Conservation (phyloP, 805 yeast genomes). For the Candida hungchunana region DNA sequence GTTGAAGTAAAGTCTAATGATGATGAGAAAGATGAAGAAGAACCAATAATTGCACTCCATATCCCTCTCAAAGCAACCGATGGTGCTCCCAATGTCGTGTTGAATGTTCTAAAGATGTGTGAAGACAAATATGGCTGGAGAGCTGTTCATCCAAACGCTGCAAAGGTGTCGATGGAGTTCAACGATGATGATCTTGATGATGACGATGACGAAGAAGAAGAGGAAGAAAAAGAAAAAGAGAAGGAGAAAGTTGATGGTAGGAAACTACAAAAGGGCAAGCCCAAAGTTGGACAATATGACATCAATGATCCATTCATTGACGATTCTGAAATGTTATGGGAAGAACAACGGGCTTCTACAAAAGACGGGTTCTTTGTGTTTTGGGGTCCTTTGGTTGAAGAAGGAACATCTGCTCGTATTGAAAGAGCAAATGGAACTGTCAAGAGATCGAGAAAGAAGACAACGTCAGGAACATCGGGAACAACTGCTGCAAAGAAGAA, state of each 20-base stretch:
- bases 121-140: constrained; percentile 85
- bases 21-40: constrained; percentile 10
- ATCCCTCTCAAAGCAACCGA: constrained; percentile 45
- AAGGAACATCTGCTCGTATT: constrained; percentile 42
- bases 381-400: constrained; percentile 84
- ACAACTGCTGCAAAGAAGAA: too few relatives aligned
- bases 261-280: constrained; percentile 49
- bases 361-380: constrained; percentile 95
- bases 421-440: constrained; percentile 43
- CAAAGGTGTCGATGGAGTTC: constrained; percentile 49
- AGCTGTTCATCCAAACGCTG: constrained; percentile 61
- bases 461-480: too few relatives aligned
- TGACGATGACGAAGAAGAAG: constrained; percentile 40
- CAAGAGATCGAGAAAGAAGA: constrained; percentile 34
- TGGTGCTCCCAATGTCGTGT: constrained; percentile 59
- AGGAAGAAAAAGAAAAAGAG: constrained; percentile 33
- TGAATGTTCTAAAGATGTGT: constrained; percentile 68
- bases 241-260: constrained; percentile 34
- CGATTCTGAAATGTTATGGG: constrained; percentile 88
- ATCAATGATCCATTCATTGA: constrained; percentile 93
- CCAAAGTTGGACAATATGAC: constrained; percentile 88
- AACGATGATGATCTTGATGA: constrained; percentile 51
- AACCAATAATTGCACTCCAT: constrained; percentile 53
- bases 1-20: constrained; percentile 2
- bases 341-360: constrained; percentile 87